phyloP scores from a whole-genome alignment of 345 rosid species.

The Combretum micranthum region DNA sequence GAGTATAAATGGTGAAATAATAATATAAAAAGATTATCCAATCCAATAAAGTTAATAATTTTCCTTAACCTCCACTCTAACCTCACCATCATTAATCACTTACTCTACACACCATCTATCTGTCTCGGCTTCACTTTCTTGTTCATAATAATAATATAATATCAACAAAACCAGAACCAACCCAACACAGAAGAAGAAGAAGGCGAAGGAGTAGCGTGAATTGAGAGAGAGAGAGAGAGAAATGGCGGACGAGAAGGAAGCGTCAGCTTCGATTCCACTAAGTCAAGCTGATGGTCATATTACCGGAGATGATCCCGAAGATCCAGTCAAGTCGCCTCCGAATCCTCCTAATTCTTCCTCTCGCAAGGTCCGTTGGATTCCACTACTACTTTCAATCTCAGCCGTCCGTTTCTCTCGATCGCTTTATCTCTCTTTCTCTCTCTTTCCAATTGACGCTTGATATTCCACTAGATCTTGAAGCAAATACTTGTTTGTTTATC shows the following conservation, averaged over 20 bases:
- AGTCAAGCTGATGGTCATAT: constrained; percentile 39
- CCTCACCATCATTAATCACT: too few relatives aligned
- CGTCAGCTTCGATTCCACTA: constrained; percentile 46
- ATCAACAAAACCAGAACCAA: too few relatives aligned
- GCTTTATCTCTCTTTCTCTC: not conserved
- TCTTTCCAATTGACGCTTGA: not conserved
- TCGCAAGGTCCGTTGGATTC: constrained; percentile 38
- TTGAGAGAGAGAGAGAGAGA: not conserved
- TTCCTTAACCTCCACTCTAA: too few relatives aligned
- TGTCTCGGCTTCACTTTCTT: too few relatives aligned
- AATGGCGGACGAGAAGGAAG: constrained; percentile 62
- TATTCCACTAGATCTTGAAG: not conserved
- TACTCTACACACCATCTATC: too few relatives aligned
- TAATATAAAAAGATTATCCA: too few relatives aligned
- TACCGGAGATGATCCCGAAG: constrained; percentile 42
- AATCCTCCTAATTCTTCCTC: constrained; percentile 49
- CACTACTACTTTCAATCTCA: not conserved
- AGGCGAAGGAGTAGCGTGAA: too few relatives aligned
- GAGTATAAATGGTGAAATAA: too few relatives aligned
- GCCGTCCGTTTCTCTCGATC: constrained; percentile 6
- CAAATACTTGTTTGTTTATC: too few relatives aligned
- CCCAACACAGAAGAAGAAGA: too few relatives aligned
- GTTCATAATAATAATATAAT: too few relatives aligned
- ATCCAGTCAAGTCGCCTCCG: constrained; percentile 52
- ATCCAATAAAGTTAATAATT: too few relatives aligned